These are phyloP conservation scores for Leccinum disarticulatum DNA, from an alignment of 768 basidiomycete species.

Conservation along the genomic window DNA sequence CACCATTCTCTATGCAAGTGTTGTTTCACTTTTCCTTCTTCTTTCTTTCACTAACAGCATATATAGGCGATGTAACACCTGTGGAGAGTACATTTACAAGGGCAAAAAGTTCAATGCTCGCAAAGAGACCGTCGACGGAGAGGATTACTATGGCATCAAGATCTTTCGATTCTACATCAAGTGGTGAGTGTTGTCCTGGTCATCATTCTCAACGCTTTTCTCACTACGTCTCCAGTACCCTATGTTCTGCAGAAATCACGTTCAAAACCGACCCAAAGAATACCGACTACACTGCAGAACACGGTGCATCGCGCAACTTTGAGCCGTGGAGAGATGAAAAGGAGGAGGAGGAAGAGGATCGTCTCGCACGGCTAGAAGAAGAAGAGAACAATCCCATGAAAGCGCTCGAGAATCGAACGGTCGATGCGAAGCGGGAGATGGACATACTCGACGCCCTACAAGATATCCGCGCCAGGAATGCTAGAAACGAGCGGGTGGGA, in stretches of 20 bases:
- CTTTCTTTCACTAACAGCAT: constrained; percentile 7
- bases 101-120: constrained; percentile 99
- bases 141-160: constrained; percentile 98
- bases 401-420: constrained; percentile 87
- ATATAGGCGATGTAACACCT: constrained; percentile 84
- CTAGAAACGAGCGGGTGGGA: constrained; percentile 84
- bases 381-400: constrained; percentile 99
- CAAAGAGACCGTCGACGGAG: constrained; percentile 96
- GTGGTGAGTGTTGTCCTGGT: constrained; percentile 51
- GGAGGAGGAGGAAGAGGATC: constrained; percentile 78
- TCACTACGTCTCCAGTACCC: constrained; percentile 54
- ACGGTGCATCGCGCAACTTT: constrained; percentile 96
- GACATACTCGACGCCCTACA: constrained; percentile 95
- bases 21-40: background rate
- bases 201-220: background rate
- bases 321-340: constrained; percentile 93
- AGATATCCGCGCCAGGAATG: constrained; percentile 84
- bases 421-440: constrained; percentile 96
- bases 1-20: constrained; percentile 93
- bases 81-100: constrained; percentile 98
- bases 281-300: constrained; percentile 90
- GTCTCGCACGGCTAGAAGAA: constrained; percentile 81
- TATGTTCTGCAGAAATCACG: constrained; percentile 97
- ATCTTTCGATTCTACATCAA: constrained; percentile 93
- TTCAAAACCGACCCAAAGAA: constrained; percentile 99